Conservation (phyloP, 129 eudicot species). For the Flaveria brownii region DNA sequence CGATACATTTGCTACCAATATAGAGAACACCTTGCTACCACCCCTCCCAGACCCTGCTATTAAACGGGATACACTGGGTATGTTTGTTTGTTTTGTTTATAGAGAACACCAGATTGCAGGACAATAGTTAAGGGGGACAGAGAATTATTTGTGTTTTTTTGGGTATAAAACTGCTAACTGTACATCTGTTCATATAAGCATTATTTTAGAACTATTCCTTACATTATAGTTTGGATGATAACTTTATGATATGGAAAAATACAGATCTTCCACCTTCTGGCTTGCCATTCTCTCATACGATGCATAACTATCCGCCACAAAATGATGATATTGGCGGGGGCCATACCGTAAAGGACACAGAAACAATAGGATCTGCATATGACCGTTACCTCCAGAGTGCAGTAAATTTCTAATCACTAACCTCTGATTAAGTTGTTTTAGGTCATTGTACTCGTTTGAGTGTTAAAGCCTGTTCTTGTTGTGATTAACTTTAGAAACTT, state of each 20-base stretch:
- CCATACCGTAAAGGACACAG: constrained; percentile 40
- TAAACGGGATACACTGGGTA: too few species aligned
- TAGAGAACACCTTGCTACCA: background rate
- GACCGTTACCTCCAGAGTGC: constrained; percentile 58
- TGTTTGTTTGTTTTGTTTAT: too few species aligned
- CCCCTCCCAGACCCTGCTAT: too few species aligned
- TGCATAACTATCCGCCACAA: constrained; percentile 37
- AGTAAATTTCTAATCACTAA: constrained; percentile 27
- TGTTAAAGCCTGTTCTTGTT: constrained; percentile 12
- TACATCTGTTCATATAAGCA: background rate
- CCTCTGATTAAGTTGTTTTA: background rate
- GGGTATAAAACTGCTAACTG: background rate
- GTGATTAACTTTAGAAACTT: constrained; percentile 37
- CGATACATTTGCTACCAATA: background rate
- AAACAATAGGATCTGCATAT: constrained; percentile 66
- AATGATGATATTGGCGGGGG: constrained; percentile 44
- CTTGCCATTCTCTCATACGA: constrained; percentile 27
- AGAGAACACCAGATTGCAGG: background rate
- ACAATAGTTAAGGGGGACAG: background rate
- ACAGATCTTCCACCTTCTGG: constrained; percentile 45
- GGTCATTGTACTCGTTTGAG: background rate
- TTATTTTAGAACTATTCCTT: background rate
- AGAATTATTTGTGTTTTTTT: background rate
- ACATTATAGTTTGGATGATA: background rate
- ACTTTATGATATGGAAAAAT: constrained; percentile 10